Conservation (phyloP, 345 rosid species). For the Reutealis trisperma region DNA sequence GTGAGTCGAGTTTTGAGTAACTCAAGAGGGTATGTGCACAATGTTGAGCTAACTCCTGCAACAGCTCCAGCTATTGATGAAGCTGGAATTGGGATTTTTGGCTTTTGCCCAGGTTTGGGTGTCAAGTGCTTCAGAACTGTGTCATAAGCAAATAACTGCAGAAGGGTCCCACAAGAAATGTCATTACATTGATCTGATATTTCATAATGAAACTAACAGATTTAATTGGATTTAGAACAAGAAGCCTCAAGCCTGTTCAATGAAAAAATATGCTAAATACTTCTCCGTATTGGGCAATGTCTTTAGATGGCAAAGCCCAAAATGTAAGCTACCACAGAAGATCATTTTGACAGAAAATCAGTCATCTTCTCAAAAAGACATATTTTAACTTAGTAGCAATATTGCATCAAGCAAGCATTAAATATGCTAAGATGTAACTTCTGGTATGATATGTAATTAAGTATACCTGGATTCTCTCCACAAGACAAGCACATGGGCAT, state of each 20-base stretch:
- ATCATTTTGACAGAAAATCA: background rate
- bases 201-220: background rate
- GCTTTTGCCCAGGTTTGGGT: conserved; percentile 60
- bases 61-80: conserved; percentile 86
- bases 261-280: no score
- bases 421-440: background rate
- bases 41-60: conserved; percentile 89
- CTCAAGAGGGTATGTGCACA: conserved; percentile 88
- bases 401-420: background rate
- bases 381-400: background rate
- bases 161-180: background rate
- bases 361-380: background rate
- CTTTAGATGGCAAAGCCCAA: background rate
- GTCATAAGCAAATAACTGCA: conserved; percentile 87
- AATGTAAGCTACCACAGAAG: no score
- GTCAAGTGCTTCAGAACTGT: conserved; percentile 73
- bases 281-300: background rate
- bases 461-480: no score
- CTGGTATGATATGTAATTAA: background rate
- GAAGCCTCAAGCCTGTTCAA: background rate
- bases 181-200: background rate
- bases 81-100: conserved; percentile 67
- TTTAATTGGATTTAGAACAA: background rate
- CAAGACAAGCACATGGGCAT: background rate
- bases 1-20: conserved; percentile 85